A percentile compares a stretch with the other conserved stretches of the same genome.
Conservation (phyloP, 345 rosid species). For the Turnera subulata region DNA sequence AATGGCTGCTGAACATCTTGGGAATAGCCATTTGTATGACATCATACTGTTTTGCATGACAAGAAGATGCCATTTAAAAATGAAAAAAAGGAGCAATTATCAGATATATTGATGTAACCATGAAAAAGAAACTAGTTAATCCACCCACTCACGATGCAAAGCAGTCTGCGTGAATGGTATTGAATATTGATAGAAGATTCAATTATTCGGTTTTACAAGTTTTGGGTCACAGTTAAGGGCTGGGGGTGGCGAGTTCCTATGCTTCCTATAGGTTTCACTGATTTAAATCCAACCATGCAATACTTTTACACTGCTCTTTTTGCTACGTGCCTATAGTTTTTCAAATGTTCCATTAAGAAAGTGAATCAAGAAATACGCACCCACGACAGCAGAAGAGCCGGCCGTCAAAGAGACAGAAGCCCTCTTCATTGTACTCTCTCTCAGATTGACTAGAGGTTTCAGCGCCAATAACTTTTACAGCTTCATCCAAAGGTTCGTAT, state of each 20-base stretch:
- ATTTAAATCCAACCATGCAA: too few relatives aligned
- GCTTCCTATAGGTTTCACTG: too few relatives aligned
- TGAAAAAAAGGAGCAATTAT: not conserved
- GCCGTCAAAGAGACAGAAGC: slow-evolving; percentile 37
- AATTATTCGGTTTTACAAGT: too few relatives aligned
- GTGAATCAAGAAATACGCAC: slow-evolving; percentile 27
- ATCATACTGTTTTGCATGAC: slow-evolving; percentile 44
- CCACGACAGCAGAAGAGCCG: slow-evolving; percentile 54
- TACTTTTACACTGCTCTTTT: too few relatives aligned
- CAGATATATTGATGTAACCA: not conserved
- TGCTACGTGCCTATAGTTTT: too few relatives aligned
- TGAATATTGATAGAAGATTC: too few relatives aligned
- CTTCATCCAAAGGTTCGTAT: slow-evolving; percentile 50
- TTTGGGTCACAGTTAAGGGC: too few relatives aligned
- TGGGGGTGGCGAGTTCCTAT: too few relatives aligned
- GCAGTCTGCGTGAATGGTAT: not conserved
- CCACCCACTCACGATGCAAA: not conserved
- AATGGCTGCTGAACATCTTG: slow-evolving; percentile 65
- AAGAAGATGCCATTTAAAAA: slow-evolving; percentile 16
- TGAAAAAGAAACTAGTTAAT: not conserved
- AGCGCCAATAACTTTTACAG: slow-evolving; percentile 26
- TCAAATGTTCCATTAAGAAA: too few relatives aligned
- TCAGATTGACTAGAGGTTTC: slow-evolving; percentile 17
- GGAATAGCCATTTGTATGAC: slow-evolving; percentile 68
- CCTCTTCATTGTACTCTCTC: slow-evolving; percentile 27